These are phyloP conservation scores for Xylaria scruposa DNA, from an alignment of 495 filamentous ascomycete species.

Conservation along the genomic window DNA sequence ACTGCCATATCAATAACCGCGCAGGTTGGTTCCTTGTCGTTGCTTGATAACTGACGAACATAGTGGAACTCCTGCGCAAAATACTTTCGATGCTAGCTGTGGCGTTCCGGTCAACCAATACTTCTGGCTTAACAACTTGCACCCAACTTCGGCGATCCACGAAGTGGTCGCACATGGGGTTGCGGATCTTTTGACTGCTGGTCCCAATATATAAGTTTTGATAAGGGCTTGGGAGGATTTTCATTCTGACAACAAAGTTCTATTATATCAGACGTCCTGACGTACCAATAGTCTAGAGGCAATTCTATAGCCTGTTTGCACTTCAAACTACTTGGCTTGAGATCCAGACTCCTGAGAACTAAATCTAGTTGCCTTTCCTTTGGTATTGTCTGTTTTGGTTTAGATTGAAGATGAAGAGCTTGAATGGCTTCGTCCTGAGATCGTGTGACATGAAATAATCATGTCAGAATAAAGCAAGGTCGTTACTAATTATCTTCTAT, in stretches of 20 bases:
- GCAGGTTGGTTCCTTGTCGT: background rate
- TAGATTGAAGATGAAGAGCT: background rate
- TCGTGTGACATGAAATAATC: background rate
- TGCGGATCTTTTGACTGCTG: constrained; percentile 47
- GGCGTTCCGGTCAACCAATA: constrained; percentile 62
- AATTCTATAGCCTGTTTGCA: background rate
- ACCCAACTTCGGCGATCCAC: constrained; percentile 67
- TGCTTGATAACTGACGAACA: constrained; percentile 25
- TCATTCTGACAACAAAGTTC: background rate
- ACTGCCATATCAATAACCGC: background rate
- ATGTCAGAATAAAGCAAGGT: background rate
- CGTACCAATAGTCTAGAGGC: no score
- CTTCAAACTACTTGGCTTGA: background rate
- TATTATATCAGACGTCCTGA: background rate
- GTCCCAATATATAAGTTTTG: constrained; percentile 40
- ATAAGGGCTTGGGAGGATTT: background rate
- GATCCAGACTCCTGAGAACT: background rate
- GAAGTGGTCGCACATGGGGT: constrained; percentile 61
- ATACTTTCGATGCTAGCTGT: constrained; percentile 58
- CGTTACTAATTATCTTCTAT: background rate
- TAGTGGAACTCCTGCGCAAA: constrained; percentile 60
- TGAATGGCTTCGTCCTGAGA: background rate
- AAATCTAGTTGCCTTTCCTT: background rate
- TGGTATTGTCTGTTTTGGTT: background rate
- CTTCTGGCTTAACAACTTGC: constrained; percentile 68